Percentiles rank a stretch among this genome's conserved stretches.
phyloP scores from a whole-genome alignment of 1,139 yeast genomes.

The Blastobotrys persicus region DNA sequence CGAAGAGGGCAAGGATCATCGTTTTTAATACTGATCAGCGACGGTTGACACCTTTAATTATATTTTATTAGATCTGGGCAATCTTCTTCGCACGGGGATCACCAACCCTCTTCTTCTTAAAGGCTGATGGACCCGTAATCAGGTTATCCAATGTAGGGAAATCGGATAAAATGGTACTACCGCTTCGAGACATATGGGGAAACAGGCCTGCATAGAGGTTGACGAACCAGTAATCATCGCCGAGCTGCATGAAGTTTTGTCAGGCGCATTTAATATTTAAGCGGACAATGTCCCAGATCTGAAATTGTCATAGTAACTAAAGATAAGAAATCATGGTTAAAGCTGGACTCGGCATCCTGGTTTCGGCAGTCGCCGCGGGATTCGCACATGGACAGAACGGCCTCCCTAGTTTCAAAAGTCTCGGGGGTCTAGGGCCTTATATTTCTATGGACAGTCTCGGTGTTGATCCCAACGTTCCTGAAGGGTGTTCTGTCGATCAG shows the following conservation, averaged over 20 bases:
- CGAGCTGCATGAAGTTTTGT: neutral
- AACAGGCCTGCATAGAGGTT: neutral
- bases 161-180: neutral
- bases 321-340: neutral
- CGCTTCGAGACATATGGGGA: neutral
- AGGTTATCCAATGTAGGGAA: too few species aligned
- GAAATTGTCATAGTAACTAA: neutral
- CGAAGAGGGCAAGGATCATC: neutral
- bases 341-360: neutral
- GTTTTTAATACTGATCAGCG: neutral
- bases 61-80: neutral
- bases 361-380: neutral
- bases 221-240: neutral
- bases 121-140: too few species aligned
- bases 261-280: neutral
- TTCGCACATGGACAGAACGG: neutral
- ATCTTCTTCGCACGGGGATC: neutral
- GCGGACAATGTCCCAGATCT: neutral
- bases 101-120: too few species aligned
- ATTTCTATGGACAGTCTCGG: conserved; percentile 46
- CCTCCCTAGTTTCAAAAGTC: conserved; percentile 1
- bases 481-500: conserved; percentile 19
- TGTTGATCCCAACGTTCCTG: conserved; percentile 34
- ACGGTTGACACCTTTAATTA: neutral
- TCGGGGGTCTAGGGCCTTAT: conserved; percentile 17